Conservation (phyloP, 805 yeast species). For the Jamesozyma piceae region DNA sequence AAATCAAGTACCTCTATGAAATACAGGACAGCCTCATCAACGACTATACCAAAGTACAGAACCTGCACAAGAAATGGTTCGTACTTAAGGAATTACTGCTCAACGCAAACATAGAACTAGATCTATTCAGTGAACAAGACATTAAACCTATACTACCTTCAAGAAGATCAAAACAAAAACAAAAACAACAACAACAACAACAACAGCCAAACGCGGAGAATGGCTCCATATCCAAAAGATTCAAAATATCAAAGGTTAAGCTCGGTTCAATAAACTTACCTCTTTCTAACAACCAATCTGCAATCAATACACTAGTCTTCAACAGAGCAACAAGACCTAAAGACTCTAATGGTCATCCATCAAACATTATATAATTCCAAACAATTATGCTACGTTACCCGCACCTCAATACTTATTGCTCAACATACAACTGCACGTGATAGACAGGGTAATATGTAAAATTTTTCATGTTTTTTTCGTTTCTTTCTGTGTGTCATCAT, state of each 20-base stretch:
- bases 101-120: conserved; percentile 28
- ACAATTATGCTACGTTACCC: no score
- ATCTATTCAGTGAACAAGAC: conserved; percentile 23
- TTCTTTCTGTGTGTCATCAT: not conserved
- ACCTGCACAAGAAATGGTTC: conserved; percentile 27
- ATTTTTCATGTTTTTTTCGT: no score
- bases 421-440: not conserved
- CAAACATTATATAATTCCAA: conserved; percentile 2
- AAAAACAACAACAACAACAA: not conserved
- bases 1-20: conserved; percentile 15
- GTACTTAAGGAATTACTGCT: conserved; percentile 24
- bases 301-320: conserved; percentile 14
- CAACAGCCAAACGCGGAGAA: not conserved
- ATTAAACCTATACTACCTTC: not conserved
- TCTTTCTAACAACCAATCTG: conserved; percentile 10
- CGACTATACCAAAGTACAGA: conserved; percentile 15
- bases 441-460: no score
- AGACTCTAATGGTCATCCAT: not conserved
- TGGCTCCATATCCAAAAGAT: conserved; percentile 1
- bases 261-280: conserved; percentile 4
- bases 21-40: conserved; percentile 14
- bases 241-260: conserved; percentile 6
- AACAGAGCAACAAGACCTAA: conserved; percentile 12
- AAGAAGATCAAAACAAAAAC: not conserved
- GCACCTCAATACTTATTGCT: not conserved